A percentile compares a stretch with the other conserved stretches of the same genome.
Conservation (phyloP, 768 basidiomycete species). For the Paxillus ammoniavirescens region DNA sequence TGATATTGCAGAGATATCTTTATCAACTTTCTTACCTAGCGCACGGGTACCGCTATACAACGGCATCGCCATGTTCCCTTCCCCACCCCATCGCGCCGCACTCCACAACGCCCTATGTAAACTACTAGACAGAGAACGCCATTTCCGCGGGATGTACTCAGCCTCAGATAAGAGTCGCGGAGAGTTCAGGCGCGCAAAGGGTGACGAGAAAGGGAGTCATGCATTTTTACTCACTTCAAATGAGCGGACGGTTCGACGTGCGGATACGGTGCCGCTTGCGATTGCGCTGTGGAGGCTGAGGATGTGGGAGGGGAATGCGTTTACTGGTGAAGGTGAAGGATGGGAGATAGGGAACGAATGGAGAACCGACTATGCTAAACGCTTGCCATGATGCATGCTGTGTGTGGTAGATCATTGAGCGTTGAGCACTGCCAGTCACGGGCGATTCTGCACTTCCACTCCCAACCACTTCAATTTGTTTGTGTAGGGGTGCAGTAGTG, state of each 20-base stretch:
- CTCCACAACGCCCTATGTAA: constrained; percentile 48
- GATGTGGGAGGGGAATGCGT: constrained; percentile 64
- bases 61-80: constrained; percentile 62
- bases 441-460: too few relatives aligned
- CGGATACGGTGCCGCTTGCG: constrained; percentile 62
- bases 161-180: not conserved
- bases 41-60: constrained; percentile 65
- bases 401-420: too few relatives aligned
- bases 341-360: constrained; percentile 40
- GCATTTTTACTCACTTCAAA: constrained; percentile 67
- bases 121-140: constrained; percentile 49
- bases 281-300: constrained; percentile 77
- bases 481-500: not conserved
- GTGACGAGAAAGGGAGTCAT: constrained; percentile 54
- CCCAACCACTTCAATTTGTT: not conserved
- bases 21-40: constrained; percentile 28
- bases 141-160: constrained; percentile 11
- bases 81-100: constrained; percentile 55
- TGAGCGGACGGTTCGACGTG: constrained; percentile 45
- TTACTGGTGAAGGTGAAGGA: constrained; percentile 7
- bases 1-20: constrained; percentile 4
- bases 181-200: constrained; percentile 6
- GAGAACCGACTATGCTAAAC: constrained; percentile 17
- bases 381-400: not conserved
- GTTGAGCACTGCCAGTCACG: too few relatives aligned